Evolutionary conservation across 2,329 filamentous ascomycete genomes (phyloP), one percentile per base, ranked within the genome.

Genomic region (Pseudocercospora fuligena): DNA sequence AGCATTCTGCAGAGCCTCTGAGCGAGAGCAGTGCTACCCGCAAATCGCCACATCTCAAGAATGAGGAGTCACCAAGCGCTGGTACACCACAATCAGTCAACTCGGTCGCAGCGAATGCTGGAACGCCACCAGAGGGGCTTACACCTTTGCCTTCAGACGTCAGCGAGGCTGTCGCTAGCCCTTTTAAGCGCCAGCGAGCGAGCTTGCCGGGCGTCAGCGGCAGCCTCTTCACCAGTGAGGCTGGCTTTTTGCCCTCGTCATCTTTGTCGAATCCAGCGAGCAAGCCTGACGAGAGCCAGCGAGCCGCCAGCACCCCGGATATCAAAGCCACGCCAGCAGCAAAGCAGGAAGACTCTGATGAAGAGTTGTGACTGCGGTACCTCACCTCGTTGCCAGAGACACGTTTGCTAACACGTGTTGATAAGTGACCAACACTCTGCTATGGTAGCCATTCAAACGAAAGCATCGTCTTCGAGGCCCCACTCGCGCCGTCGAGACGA

Each of bases 101-200:
- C 57, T 75, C 74, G 2, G 74, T 73, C 11, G 66, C 71, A 7
- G 76, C 74, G 6, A 74, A 73, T 64, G 68, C 78, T 65, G 72
- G 75, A 65, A 72, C 76, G 67, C 68, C 79, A 74, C 75, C 75
- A 5, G 73, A 75, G 14, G 69, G 69, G 21, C 63, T 71, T 8
- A 69, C 72, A 25, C 69, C 70, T 21, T 63, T 31, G 59, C 68
- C 66, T 47, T 62, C 65, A 21, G 77, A 85, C 5, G 80, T 80
- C 1, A 82, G 83, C 21, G 85, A 87, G 36, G 76, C 82, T 4
- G 78, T 92, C 23, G 90, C 89, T 58, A 92, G 90, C 70, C 91
- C 91, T 1, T 84, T 92, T 73, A 93, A 93, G 84, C 92, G 90
- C 76, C 89, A 92, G 65, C 85, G 91, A 40, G 86, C 89, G 1